Evolutionary conservation across 768 basidiomycete species (phyloP).

Genomic region (Leccinum variicolor): DNA sequence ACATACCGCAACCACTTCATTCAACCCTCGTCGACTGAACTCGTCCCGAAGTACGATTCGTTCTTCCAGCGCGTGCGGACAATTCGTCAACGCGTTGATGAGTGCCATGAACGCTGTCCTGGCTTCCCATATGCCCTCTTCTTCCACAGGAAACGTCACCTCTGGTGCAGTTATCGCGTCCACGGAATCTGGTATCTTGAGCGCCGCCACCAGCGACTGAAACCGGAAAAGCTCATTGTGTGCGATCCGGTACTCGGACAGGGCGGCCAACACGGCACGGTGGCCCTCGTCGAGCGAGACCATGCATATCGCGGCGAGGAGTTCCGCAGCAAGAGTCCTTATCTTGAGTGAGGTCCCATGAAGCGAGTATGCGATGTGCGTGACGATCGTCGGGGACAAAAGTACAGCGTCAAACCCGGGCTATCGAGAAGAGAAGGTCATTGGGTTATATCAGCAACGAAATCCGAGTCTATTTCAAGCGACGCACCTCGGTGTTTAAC

Average conservation of each 20-base stretch:
- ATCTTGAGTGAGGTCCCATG: conserved; percentile 65
- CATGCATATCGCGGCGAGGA: conserved; percentile 82
- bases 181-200: conserved; percentile 51
- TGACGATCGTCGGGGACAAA: conserved; percentile 59
- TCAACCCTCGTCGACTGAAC: conserved; percentile 74
- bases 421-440: conserved; percentile 34
- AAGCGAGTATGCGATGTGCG: conserved; percentile 70
- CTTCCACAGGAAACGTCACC: conserved; percentile 43
- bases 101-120: conserved; percentile 73
- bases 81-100: conserved; percentile 75
- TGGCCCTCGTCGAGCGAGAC: conserved; percentile 70
- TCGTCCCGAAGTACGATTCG: conserved; percentile 80
- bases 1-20: conserved; percentile 81
- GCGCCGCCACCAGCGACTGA: conserved; percentile 62
- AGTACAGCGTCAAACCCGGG: conserved; percentile 70
- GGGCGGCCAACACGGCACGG: conserved; percentile 66
- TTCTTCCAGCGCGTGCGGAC: conserved; percentile 74
- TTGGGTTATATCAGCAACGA: not conserved
- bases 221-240: conserved; percentile 79
- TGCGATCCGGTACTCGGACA: conserved; percentile 76
- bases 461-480: not conserved
- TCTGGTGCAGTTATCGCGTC: conserved; percentile 30
- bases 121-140: conserved; percentile 79
- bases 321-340: conserved; percentile 65
- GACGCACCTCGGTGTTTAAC: conserved; percentile 75